A percentile compares a stretch with the other conserved stretches of the same genome.
These are phyloP conservation scores for Westerdykella aurantiaca DNA, from an alignment of 2,329 filamentous ascomycete genomes.

Conservation along the genomic window DNA sequence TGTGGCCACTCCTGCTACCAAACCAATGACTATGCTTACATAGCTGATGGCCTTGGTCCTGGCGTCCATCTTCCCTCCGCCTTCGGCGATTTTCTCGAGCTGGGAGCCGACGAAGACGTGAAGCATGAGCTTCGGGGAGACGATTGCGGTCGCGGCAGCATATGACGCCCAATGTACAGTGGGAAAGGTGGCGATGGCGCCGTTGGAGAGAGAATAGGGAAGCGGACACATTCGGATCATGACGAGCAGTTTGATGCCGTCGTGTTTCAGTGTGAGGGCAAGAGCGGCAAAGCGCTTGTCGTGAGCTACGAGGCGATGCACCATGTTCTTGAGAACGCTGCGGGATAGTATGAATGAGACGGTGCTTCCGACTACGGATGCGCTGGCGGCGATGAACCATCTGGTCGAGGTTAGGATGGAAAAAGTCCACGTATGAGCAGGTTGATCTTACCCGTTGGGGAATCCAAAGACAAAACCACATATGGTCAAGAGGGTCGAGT, in stretches of 20 bases:
- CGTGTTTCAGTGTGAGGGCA: constrained; percentile 78
- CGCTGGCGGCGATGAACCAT: constrained; percentile 76
- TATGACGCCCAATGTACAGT: constrained; percentile 74
- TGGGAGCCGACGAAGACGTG: constrained; percentile 88
- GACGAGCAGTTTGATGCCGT: constrained; percentile 80
- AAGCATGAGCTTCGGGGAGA: constrained; percentile 80
- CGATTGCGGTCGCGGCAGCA: constrained; percentile 72
- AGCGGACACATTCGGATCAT: constrained; percentile 91
- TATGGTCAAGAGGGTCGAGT: constrained; percentile 68
- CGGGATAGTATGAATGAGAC: constrained; percentile 75
- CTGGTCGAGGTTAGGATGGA: constrained; percentile 42
- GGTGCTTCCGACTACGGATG: constrained; percentile 72
- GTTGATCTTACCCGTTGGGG: constrained; percentile 58
- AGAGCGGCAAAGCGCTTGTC: constrained; percentile 88
- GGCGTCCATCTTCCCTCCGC: constrained; percentile 73
- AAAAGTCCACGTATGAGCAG: constrained; percentile 18
- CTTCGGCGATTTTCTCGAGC: constrained; percentile 75
- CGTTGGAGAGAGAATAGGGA: constrained; percentile 89
- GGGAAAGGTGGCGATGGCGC: constrained; percentile 88
- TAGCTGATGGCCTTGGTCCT: constrained; percentile 79
- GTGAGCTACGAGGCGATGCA: constrained; percentile 70
- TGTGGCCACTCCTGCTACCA: constrained; percentile 64
- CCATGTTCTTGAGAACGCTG: constrained; percentile 70
- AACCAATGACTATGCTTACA: constrained; percentile 67
- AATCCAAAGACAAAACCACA: constrained; percentile 67